Percentiles rank a stretch among this genome's conserved stretches.
Evolutionary conservation across 441 rosid genomes (phyloP).

Genomic region (Codiaeum variegatum): DNA sequence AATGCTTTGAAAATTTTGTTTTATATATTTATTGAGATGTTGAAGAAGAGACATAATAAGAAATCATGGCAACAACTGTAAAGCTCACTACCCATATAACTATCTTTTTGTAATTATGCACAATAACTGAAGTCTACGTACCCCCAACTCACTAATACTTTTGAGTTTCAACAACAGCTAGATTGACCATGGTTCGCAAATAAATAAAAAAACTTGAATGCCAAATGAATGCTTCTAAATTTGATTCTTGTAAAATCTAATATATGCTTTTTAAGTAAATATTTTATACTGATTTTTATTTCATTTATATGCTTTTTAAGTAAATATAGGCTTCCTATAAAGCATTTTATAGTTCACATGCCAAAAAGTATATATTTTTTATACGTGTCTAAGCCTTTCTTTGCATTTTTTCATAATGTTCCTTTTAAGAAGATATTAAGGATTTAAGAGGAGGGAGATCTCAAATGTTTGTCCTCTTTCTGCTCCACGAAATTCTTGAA

Average conservation of each 20-base stretch:
- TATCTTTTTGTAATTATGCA: constrained; percentile 20
- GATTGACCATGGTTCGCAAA: neutral
- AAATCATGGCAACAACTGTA: constrained; percentile 42
- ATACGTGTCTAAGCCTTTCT: neutral
- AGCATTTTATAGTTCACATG: constrained; percentile 19
- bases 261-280: neutral
- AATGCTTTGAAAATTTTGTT: constrained; percentile 2
- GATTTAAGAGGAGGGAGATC: neutral
- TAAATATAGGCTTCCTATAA: neutral
- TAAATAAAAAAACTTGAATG: neutral
- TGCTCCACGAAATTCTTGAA: neutral
- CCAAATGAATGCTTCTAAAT: constrained; percentile 14
- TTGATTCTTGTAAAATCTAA: constrained; percentile 1
- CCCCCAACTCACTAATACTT: neutral
- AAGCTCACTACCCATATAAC: constrained; percentile 20
- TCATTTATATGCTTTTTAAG: neutral
- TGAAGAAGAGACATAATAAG: constrained; percentile 11
- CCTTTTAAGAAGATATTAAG: constrained; percentile 3
- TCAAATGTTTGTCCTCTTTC: neutral
- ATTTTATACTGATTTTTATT: too few relatives aligned
- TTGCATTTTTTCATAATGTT: neutral
- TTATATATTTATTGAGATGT: neutral
- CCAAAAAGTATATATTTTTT: neutral
- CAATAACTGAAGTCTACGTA: neutral
- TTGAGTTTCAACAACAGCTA: constrained; percentile 1